Base-by-base conservation (phyloP, 108 stramenopile species). In the Cyclostephanos tholiformis region DNA sequence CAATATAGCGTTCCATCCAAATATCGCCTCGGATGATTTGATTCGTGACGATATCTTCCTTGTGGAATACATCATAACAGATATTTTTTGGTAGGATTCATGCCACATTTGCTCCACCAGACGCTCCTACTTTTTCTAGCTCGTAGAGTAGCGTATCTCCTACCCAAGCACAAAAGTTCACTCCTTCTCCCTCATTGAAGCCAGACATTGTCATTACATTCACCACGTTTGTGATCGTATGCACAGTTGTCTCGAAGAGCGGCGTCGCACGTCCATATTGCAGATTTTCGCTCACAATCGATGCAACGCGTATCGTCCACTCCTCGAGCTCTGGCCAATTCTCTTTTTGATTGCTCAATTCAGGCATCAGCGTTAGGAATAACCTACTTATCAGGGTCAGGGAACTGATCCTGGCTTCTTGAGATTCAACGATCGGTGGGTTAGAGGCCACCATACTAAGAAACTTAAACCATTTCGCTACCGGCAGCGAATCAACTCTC, bases 21-120 rank as follows among this genome's bases (percentile, higher is more conserved):
- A 97, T 76, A 84, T 97, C 13, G 98, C 98, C 71, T 92, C 95
- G 72, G 84, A 97, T n/a, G 92, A 87, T 32, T 53, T 72, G 43
- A 79, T 69, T 17, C 74, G 97, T 32, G 32, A 32, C 4, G 32
- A 32, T 32, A n/a, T 32, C 32, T 32, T 32, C 32, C 32, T 4
- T 4, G n/a, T 32, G 4, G 32, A 32, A 32, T 4, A 32, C 32
- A 32, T 32, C 32, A n/a, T 8, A 20, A 53, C 52, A 53, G 8
- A 25, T 8, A 53, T 53, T 0, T 25, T 41, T 62, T 22, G n/a
- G 41, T 51, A 4, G 36, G 14, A 30, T 62, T 62, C 36, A 9
- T 5, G 43, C 41, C 67, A 67, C 20, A 41, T 3, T 11, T 60
- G 65, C 61, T 65, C 75, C 84, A 55, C 87, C 85, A 39, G 76